phyloP scores from a whole-genome alignment of 768 basidiomycete species.

The Lentinula aciculospora region DNA sequence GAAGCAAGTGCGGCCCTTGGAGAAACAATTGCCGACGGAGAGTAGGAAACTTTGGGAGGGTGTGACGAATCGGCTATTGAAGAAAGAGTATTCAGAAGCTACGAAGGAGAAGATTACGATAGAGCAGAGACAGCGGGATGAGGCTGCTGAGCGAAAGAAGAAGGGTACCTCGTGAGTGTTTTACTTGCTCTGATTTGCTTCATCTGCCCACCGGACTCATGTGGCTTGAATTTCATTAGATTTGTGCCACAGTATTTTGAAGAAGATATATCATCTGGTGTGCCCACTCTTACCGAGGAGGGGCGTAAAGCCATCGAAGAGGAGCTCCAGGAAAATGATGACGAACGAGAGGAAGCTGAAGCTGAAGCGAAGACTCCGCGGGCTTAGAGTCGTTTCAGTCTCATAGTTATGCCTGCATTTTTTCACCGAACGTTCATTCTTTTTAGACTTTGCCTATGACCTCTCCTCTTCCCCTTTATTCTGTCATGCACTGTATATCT shows the following conservation, averaged over 20 bases:
- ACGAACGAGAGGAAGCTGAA: background rate
- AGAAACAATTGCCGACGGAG: slow-evolving; percentile 73
- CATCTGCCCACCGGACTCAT: background rate
- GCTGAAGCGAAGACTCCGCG: slow-evolving; percentile 2
- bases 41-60: slow-evolving; percentile 84
- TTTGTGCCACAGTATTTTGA: slow-evolving; percentile 78
- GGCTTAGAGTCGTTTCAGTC: background rate
- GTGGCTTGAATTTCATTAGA: slow-evolving; percentile 27
- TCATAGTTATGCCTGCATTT: background rate
- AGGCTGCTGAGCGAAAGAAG: slow-evolving; percentile 80
- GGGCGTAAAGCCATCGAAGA: slow-evolving; percentile 72
- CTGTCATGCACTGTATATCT: background rate
- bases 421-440: background rate
- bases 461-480: too few relatives aligned
- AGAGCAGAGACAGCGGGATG: slow-evolving; percentile 91
- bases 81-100: slow-evolving; percentile 88
- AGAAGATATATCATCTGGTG: slow-evolving; percentile 58
- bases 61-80: slow-evolving; percentile 68
- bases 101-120: slow-evolving; percentile 88
- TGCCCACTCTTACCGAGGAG: slow-evolving; percentile 59
- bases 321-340: slow-evolving; percentile 43
- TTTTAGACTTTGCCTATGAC: background rate
- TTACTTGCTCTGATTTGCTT: background rate
- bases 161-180: slow-evolving; percentile 69
- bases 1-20: slow-evolving; percentile 79